Base-by-base conservation (phyloP, 768 basidiomycete genomes). In the Coprinellus micaceus region DNA sequence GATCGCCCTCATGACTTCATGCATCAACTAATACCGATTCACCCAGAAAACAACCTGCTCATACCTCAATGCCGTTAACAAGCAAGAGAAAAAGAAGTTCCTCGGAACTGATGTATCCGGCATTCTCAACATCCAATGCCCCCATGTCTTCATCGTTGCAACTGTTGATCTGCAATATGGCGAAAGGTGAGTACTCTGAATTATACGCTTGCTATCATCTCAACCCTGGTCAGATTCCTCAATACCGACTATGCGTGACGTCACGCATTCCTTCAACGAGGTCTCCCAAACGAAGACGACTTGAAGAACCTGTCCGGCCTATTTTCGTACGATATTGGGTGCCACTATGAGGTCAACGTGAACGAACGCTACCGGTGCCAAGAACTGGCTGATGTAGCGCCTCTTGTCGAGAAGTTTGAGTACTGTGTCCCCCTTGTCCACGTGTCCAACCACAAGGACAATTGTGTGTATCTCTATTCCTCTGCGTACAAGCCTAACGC, bases 151-250 rank as follows among this genome's bases (percentile, higher is more conserved):
- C 19, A 55, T 67, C 11, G 36, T 57, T 11, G 58, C 63, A 2
- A 62, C 21, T 10, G 66, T 66, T 2, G 69, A 72, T 57, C 60
- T 72, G 15, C 65, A 69, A 30, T 36, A 59, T 0, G 69, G 69
- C 0, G 70, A 72, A 63, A 25, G 43, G 70, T 70, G 48, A n/a
- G 58, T 47, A 3, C 9, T 24, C 17, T 10, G 9, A 17, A 9
- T 17, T 17, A 37, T 43, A 43, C 22, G 22, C 15, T 43, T 33
- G 41, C 17, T 9, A 9, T 7, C 41, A 7, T 19, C 37, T 53
- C 7, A 24, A 53, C 21, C 17, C 5, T 21, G 17, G 21, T 41
- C 45, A 69, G 67, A 21, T 68, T 63, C 60, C 39, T 53, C 0
- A 64, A 64, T 17, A 58, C 58, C 0, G 63, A 69, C 44, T 66